phyloP scores from a whole-genome alignment of 2,329 filamentous ascomycete species.

The Fusarium piperis region DNA sequence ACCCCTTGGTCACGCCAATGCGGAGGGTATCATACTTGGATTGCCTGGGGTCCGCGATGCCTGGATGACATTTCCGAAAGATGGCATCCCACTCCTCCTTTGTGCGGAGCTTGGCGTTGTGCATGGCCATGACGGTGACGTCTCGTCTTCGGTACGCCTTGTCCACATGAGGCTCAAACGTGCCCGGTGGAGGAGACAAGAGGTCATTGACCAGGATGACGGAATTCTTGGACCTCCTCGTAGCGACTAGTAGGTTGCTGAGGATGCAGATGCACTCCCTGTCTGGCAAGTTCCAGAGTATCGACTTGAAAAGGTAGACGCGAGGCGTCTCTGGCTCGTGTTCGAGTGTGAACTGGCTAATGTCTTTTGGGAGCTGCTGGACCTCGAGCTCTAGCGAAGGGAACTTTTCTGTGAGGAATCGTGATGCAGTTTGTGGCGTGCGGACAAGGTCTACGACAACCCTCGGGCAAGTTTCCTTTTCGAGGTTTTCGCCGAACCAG shows the following conservation, averaged over 20 bases:
- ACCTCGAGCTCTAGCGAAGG: neutral
- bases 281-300: constrained; percentile 28
- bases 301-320: constrained; percentile 26
- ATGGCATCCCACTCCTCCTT: constrained; percentile 20
- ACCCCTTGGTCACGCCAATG: constrained; percentile 1
- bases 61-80: neutral
- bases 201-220: constrained; percentile 29
- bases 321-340: neutral
- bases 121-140: constrained; percentile 37
- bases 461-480: neutral
- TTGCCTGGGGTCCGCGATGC: neutral
- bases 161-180: constrained; percentile 17
- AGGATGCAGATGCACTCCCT: constrained; percentile 13
- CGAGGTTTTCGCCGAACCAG: constrained; percentile 12
- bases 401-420: constrained; percentile 13
- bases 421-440: neutral
- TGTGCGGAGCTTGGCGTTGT: constrained; percentile 32
- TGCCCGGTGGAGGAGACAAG: constrained; percentile 19
- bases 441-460: constrained; percentile 16
- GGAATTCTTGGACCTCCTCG: neutral
- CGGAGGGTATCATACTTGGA: neutral
- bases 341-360: neutral
- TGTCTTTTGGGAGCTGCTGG: neutral
- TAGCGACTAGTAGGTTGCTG: constrained; percentile 47
- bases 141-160: constrained; percentile 33